phyloP scores from a whole-genome alignment of 306 rosid species.

The Castanea crenata region DNA sequence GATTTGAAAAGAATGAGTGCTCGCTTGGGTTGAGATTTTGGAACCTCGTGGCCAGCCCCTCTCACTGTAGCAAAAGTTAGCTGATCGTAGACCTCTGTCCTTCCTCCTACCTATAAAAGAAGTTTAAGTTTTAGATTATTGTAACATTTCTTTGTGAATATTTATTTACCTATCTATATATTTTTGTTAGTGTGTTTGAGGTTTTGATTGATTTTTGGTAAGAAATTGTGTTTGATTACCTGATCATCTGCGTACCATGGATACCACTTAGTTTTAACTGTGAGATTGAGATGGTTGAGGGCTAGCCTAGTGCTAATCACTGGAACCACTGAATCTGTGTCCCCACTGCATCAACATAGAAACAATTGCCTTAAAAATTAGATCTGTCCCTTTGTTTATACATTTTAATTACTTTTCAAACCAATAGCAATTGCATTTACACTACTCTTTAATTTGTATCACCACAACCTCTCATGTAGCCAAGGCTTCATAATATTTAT shows the following conservation, averaged over 20 bases:
- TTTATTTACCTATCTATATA: neutral
- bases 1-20: conserved; percentile 65
- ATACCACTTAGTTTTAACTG: conserved; percentile 63
- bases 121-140: neutral
- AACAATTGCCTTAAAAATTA: neutral
- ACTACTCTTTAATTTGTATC: no score
- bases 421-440: no score
- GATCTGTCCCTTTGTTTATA: neutral
- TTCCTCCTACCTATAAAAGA: conserved; percentile 67
- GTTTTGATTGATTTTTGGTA: neutral
- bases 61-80: conserved; percentile 78
- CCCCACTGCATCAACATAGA: conserved; percentile 54
- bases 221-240: conserved; percentile 32
- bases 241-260: conserved; percentile 72
- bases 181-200: neutral
- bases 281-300: conserved; percentile 70
- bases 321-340: conserved; percentile 90
- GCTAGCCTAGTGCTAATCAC: conserved; percentile 78
- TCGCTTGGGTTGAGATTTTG: conserved; percentile 59
- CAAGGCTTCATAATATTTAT: no score
- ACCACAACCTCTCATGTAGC: no score
- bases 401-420: no score
- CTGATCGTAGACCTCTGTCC: conserved; percentile 83
- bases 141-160: neutral
- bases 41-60: conserved; percentile 93